Base-by-base conservation (phyloP, 2,329 filamentous ascomycete genomes). In the Epichloe scottii region DNA sequence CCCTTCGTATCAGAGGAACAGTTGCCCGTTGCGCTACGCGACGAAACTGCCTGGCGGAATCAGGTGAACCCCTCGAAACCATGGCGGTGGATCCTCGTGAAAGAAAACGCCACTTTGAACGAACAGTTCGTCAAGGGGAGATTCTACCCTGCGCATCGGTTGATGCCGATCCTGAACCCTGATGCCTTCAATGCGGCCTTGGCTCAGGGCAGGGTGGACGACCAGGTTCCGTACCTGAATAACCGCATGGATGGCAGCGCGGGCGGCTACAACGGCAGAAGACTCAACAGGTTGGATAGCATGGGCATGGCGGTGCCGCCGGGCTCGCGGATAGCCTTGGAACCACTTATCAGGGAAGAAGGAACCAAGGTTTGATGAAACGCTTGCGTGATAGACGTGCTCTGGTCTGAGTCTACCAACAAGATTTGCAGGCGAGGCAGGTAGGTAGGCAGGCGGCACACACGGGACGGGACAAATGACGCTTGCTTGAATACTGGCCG, bases 91-190 rank as follows among this genome's bases (percentile, higher is more conserved):
- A 59, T 62, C 3, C 59, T 76, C 41, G 65, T 72, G 30, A 67
- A 66, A 54, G 72, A 75, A 53, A 71, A 73, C 55, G 63, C 66
- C n/a, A 65, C 69, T 43, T 60, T 77, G 19, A 69, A 72, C 54
- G 76, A 79, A 57, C 59, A 61, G 14, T 67, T 68, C 21, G 68
- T 81, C 48, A 68, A 70, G 52, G 78, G 78, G 48, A 69, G 78
- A n/a, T 80, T 80, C 64, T 81, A 81, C 63, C 73, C 77, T 15
- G 75, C 74, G n/a, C 64, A 71, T 52, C 68, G 71, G 52, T 66
- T 81, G 37, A 73, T 78, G 62, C 69, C 70, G 15, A 70, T 79
- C 50, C 64, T 79, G 49, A 68, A 75, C 40, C 65, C 66, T 10
- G 59, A 58, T 1, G 62, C 61, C 5, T 71, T 70, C 52, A 62